These are phyloP conservation scores for Camellia japonica DNA, from an alignment of 148 eudicot species.

Conservation along the genomic window DNA sequence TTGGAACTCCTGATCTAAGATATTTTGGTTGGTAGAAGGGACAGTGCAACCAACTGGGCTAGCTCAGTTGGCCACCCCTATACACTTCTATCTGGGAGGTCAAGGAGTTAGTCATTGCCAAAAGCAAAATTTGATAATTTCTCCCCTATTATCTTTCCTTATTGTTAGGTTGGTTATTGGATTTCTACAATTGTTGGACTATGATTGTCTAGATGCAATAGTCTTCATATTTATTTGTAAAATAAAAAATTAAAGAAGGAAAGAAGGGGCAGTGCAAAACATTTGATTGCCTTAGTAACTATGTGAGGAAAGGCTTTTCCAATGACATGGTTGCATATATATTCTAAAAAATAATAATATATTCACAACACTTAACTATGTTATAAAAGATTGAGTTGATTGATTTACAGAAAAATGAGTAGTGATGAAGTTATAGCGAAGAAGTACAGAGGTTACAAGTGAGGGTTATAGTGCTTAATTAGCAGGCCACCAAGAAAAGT, in stretches of 20 bases:
- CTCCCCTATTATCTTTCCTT: too few species aligned
- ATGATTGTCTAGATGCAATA: too few species aligned
- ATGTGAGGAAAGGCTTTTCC: background rate
- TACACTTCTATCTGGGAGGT: too few species aligned
- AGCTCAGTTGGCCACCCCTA: too few species aligned
- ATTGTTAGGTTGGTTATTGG: too few species aligned
- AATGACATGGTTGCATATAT: background rate
- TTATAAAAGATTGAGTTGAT: background rate
- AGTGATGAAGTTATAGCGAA: background rate
- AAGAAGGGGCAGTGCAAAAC: too few species aligned
- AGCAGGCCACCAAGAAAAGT: background rate
- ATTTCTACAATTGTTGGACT: too few species aligned
- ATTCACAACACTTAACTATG: background rate
- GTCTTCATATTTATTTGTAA: too few species aligned
- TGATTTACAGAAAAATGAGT: background rate
- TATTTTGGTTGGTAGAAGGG: background rate
- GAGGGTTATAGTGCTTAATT: background rate
- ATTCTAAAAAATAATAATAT: background rate
- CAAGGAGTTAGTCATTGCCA: too few species aligned
- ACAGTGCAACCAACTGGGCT: too few species aligned
- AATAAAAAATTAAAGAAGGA: too few species aligned
- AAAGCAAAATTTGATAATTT: too few species aligned
- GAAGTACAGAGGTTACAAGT: background rate
- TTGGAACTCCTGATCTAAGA: background rate
- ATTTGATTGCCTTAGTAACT: background rate